A percentile compares a stretch with the other conserved stretches of the same genome.
Evolutionary conservation across 2,329 filamentous ascomycete species (phyloP).

Genomic region (Tolypocladium endophyticum): DNA sequence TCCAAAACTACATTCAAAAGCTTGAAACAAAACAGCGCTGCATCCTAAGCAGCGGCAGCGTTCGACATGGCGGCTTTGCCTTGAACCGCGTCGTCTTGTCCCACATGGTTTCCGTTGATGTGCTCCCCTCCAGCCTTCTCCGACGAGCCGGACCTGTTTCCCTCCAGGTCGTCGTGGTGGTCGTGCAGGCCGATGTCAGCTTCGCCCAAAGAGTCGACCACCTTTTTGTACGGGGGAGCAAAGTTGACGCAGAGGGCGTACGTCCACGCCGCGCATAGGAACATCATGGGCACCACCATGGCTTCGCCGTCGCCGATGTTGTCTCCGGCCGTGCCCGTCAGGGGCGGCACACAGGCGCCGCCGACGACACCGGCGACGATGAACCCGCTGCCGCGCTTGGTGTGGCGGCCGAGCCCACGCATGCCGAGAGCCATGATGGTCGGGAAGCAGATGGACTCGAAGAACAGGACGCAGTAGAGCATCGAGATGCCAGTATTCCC

Average conservation of each 20-base stretch:
- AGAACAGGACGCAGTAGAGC: slow-evolving; percentile 64
- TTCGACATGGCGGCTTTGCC: not conserved
- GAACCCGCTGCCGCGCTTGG: slow-evolving; percentile 64
- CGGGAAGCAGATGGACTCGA: slow-evolving; percentile 72
- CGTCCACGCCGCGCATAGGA: slow-evolving; percentile 45
- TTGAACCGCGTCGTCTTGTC: not conserved
- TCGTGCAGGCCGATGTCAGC: slow-evolving; percentile 30
- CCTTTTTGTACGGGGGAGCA: slow-evolving; percentile 48
- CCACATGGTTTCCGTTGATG: not conserved
- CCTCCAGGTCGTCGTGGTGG: slow-evolving; percentile 9
- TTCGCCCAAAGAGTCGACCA: slow-evolving; percentile 47
- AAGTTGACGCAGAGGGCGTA: slow-evolving; percentile 58
- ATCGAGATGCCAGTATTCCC: slow-evolving; percentile 44
- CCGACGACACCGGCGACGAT: slow-evolving; percentile 60
- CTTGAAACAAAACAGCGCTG: not conserved
- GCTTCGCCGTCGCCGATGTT: slow-evolving; percentile 45
- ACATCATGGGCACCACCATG: slow-evolving; percentile 55
- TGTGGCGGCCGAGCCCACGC: slow-evolving; percentile 64
- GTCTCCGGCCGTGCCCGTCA: slow-evolving; percentile 60
- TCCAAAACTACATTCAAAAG: not conserved
- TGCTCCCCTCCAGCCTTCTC: slow-evolving; percentile 9
- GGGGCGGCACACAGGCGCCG: slow-evolving; percentile 62
- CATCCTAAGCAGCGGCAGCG: too few species aligned
- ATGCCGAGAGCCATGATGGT: slow-evolving; percentile 72
- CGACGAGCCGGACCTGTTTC: not conserved